Evolutionary conservation across 148 eudicot species (phyloP).

Genomic region (Nepenthes mirabilis): DNA sequence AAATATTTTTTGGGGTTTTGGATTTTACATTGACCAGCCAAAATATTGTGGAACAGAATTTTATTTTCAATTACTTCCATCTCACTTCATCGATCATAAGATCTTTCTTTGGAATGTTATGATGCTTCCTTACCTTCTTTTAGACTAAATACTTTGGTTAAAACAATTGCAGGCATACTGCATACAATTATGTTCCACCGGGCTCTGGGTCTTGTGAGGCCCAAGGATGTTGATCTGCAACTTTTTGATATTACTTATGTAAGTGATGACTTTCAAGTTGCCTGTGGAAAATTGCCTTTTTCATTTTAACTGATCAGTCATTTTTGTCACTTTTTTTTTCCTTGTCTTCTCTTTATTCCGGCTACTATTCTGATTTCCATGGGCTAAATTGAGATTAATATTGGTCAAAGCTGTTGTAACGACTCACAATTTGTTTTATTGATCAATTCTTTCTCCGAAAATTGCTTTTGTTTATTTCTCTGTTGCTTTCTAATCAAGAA

Average conservation of each 20-base stretch:
- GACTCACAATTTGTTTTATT: no score
- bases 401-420: not conserved
- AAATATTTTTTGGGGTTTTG: no score
- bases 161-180: slow-evolving; percentile 65
- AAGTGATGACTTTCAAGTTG: slow-evolving; percentile 9
- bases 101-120: not conserved
- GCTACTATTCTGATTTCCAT: not conserved
- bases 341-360: not conserved
- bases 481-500: no score
- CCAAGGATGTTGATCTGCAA: slow-evolving; percentile 85
- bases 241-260: slow-evolving; percentile 95
- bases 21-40: no score
- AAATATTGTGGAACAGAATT: no score
- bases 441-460: no score
- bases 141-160: slow-evolving; percentile 4
- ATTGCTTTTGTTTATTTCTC: no score
- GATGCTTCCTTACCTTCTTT: not conserved
- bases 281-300: not conserved
- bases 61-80: no score
- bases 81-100: not conserved
- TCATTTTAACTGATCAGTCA: not conserved
- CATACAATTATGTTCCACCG: slow-evolving; percentile 92
- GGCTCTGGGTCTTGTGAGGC: slow-evolving; percentile 56
- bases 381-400: not conserved
- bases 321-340: not conserved